Conservation (phyloP, 257 asterid species). For the Penstemon newberryi region DNA sequence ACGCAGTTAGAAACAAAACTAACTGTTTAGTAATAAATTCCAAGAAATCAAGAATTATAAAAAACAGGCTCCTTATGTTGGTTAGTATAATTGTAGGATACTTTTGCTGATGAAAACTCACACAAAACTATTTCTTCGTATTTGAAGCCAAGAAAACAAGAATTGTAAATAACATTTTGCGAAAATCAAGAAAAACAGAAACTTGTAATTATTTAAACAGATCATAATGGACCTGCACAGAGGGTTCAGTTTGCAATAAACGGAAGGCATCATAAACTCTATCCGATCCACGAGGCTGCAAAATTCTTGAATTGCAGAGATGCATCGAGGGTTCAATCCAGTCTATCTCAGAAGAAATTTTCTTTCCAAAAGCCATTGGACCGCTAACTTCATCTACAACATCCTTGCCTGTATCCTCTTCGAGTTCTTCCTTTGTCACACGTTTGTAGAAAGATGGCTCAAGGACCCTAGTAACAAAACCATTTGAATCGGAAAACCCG, state of each 20-base stretch:
- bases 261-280: constrained; percentile 57
- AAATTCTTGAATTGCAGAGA: constrained; percentile 31
- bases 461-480: constrained; percentile 40
- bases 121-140: neutral
- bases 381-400: constrained; percentile 22
- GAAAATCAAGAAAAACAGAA: no score
- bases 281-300: constrained; percentile 40
- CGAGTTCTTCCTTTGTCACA: constrained; percentile 19
- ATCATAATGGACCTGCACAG: constrained; percentile 53
- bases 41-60: neutral
- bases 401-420: constrained; percentile 19
- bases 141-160: neutral
- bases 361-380: constrained; percentile 24
- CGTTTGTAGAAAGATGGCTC: constrained; percentile 28
- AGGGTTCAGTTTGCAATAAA: constrained; percentile 61
- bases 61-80: neutral
- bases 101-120: neutral
- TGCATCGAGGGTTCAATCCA: constrained; percentile 60
- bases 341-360: constrained; percentile 35
- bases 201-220: no score
- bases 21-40: neutral
- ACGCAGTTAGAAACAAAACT: neutral
- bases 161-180: no score
- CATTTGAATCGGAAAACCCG: neutral
- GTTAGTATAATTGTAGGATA: neutral